A percentile compares a stretch with the other conserved stretches of the same genome.
These are phyloP conservation scores for Botryotinia narcissicola DNA, from an alignment of 2,329 filamentous ascomycete genomes.

Conservation along the genomic window DNA sequence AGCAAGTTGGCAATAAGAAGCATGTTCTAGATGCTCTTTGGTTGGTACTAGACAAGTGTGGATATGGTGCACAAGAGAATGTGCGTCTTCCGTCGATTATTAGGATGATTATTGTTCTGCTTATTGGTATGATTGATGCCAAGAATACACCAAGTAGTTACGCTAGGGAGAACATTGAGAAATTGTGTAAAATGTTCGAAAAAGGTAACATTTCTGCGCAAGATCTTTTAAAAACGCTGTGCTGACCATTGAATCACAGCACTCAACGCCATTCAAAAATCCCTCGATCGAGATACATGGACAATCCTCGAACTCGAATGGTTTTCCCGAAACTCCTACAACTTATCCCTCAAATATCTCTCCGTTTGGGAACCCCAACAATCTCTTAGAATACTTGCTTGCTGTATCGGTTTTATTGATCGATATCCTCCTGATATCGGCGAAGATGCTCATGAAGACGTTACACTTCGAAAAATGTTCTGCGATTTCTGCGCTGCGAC, in stretches of 20 bases:
- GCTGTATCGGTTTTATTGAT: constrained; percentile 52
- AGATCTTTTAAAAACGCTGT: not conserved
- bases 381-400: constrained; percentile 55
- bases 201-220: constrained; percentile 40
- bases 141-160: not conserved
- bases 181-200: constrained; percentile 57
- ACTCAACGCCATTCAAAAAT: constrained; percentile 41
- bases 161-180: constrained; percentile 38
- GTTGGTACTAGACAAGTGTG: constrained; percentile 56
- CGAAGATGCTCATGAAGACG: constrained; percentile 45
- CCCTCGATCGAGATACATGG: constrained; percentile 48
- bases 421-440: constrained; percentile 50
- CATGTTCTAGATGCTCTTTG: constrained; percentile 60
- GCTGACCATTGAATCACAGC: constrained; percentile 30
- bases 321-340: constrained; percentile 83
- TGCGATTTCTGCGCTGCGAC: constrained; percentile 67
- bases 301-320: constrained; percentile 69
- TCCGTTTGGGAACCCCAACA: constrained; percentile 52
- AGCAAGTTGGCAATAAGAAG: constrained; percentile 59
- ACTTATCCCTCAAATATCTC: constrained; percentile 64
- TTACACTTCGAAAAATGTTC: constrained; percentile 60
- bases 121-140: constrained; percentile 44
- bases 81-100: constrained; percentile 63
- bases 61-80: constrained; percentile 46
- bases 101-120: constrained; percentile 56